phyloP scores from a whole-genome alignment of 2,329 filamentous ascomycete species.

The Cladosporium oxysporum region DNA sequence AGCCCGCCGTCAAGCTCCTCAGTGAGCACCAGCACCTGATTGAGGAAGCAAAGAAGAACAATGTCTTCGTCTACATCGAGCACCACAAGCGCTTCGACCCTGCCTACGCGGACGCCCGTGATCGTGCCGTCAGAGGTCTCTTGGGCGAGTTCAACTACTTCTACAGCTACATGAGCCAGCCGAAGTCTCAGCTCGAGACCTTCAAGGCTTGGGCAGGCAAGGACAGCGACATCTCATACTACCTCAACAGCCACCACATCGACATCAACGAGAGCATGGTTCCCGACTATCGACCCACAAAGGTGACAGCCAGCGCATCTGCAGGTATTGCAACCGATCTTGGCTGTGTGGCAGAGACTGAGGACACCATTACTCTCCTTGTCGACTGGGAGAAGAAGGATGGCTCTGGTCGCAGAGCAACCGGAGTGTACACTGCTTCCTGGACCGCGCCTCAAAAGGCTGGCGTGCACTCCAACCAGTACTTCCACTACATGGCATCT shows the following conservation, averaged over 20 bases:
- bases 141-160: constrained; percentile 98
- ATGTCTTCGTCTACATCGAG: constrained; percentile 89
- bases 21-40: constrained; percentile 77
- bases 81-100: constrained; percentile 97
- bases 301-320: constrained; percentile 75
- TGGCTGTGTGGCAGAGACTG: constrained; percentile 77
- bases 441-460: constrained; percentile 94
- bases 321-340: constrained; percentile 76
- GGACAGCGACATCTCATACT: constrained; percentile 93
- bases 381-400: constrained; percentile 81
- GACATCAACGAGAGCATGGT: constrained; percentile 94
- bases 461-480: constrained; percentile 94
- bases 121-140: constrained; percentile 62
- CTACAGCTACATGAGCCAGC: constrained; percentile 95
- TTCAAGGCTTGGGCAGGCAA: constrained; percentile 93
- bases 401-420: constrained; percentile 70
- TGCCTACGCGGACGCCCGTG: constrained; percentile 83
- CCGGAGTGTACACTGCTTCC: constrained; percentile 87
- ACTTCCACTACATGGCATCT: constrained; percentile 90
- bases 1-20: constrained; percentile 85
- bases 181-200: constrained; percentile 86
- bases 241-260: constrained; percentile 92
- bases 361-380: constrained; percentile 89
- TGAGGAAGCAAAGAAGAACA: constrained; percentile 68
- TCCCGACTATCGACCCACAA: constrained; percentile 73